Evolutionary conservation across 352 stramenopile species (phyloP), one percentile per base, ranked within the genome.

Genomic region (Pilasporangium apinafurcum): DNA sequence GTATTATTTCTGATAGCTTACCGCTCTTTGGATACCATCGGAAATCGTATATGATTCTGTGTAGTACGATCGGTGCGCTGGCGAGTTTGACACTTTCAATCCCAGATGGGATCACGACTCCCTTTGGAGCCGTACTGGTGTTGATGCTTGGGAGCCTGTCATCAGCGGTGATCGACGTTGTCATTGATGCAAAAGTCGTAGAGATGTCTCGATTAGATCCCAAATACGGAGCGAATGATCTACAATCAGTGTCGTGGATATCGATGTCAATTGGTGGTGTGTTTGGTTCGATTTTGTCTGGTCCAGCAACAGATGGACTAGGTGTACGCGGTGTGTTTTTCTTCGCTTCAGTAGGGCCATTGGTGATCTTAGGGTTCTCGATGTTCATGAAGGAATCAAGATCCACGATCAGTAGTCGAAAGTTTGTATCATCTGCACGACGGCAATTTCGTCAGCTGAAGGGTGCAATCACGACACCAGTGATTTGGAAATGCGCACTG

Each of bases 131-230:
- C 0, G 57, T 87, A 6, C 48, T 79, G 8, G 65, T 84, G 41
- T 51, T 91, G 13, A 77, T 92, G 21, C 36, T 97, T 9, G 86
- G 83, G 25, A 96, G 75, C 45, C 68, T 93, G 26, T 89, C 85
- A 13, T 86, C 96, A 22, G 90, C 95, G 9, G 75, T 98, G 26
- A 96, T 91, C 33, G 95, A 98, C 64, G 95, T 98, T 4, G 92
- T 98, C 4, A 97, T 96, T 28, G 95, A 98, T 73, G 93, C 92
- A 13, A 83, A 96, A 45, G 93, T 98, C 3, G 94, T 98, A 8
- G 87, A 98, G 61, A 96, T 96, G 68, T 95, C 86, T 44, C 66
- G 88, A 16, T 52, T 91, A 13, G 79, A 91, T 35, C 76, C 79
- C 6, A 87, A 83, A 39, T 73, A 89, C 43, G 79, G 94, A 13